phyloP scores from a whole-genome alignment of 2,329 filamentous ascomycete genomes.

The Rhinocladiella similis region DNA sequence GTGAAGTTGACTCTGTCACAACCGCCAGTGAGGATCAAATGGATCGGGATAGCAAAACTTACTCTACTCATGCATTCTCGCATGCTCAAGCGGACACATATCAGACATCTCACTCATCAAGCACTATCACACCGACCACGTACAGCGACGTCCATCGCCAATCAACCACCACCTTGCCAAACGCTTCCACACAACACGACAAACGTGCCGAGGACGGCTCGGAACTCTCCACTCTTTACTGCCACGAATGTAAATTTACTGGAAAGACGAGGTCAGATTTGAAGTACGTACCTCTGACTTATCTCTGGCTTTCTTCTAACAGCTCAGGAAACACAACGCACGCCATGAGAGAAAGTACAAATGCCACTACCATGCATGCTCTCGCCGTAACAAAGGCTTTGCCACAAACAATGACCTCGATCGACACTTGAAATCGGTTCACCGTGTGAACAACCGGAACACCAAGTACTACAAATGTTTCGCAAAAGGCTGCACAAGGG shows the following conservation, averaged over 20 bases:
- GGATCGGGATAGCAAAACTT: constrained; percentile 1
- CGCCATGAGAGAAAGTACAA: constrained; percentile 68
- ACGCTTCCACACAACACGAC: neutral
- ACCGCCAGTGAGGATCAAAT: constrained; percentile 5
- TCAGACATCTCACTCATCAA: constrained; percentile 5
- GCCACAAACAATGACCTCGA: constrained; percentile 77
- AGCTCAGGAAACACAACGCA: constrained; percentile 68
- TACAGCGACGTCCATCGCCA: neutral
- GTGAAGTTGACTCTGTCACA: constrained; percentile 12
- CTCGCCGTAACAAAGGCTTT: constrained; percentile 63
- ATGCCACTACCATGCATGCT: constrained; percentile 62
- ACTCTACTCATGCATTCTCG: neutral
- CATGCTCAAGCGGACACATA: neutral
- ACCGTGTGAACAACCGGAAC: constrained; percentile 48
- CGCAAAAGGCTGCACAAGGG: constrained; percentile 56
- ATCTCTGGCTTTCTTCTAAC: constrained; percentile 11
- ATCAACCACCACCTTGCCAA: neutral
- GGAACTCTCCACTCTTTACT: constrained; percentile 2
- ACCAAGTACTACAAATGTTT: constrained; percentile 62
- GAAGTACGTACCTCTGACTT: constrained; percentile 32
- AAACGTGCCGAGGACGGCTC: neutral
- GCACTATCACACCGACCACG: neutral
- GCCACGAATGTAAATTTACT: constrained; percentile 12
- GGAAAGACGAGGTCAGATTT: constrained; percentile 42
- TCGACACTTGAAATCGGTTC: constrained; percentile 74